Base-by-base conservation (phyloP, 2,329 filamentous ascomycete species). In the Escovopsis sp. region DNA sequence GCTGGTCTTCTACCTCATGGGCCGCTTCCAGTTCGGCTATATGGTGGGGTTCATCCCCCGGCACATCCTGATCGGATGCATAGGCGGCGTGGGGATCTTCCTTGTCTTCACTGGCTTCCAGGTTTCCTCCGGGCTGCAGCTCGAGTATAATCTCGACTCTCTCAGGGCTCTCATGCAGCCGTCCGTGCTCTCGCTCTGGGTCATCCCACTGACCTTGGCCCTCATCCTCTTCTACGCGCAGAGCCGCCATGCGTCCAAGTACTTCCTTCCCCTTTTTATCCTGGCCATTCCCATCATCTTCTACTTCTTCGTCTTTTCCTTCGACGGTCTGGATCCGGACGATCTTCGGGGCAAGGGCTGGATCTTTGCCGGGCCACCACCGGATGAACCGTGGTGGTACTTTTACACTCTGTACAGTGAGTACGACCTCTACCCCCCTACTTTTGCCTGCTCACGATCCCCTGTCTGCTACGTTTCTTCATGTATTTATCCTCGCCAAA, bases 31-130 rank as follows among this genome's bases (percentile, higher is more conserved):
- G 48, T 74, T 96, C 36, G 90, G 90, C 23, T 92, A 87, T 42
- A 73, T 98, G 41, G 86, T 96, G 41, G 90, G 87, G 39, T 98
- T 98, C 60, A 96, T 98, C 47, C 90, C 90, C 5, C 76, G 90
- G 31, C 88, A 94, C 47, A 98, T 98, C 46, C 63, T 98, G 23
- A 93, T 94, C 42, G 90, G 90, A 36, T 98, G 90, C 51, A 96
- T 98, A 45, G 90, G 90, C 30, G 90, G 90, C 42, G 90, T 98
- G 8, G 90, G 90, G 9, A 25, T 9, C 8, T 98, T 98, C 57
- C 66, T 98, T 15, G 66, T 94, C 34, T 75, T 84, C 35, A 98
- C 90, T 6, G 90, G 86, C 17, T 74, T 98, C 38, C 88, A 96
- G 51, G 88, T 98, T 8, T 92, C 87, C 16, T 88, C 87, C 17